Evolutionary conservation across 352 stramenopile genomes (phyloP).

Genomic region (Blastocystis sp.): DNA sequence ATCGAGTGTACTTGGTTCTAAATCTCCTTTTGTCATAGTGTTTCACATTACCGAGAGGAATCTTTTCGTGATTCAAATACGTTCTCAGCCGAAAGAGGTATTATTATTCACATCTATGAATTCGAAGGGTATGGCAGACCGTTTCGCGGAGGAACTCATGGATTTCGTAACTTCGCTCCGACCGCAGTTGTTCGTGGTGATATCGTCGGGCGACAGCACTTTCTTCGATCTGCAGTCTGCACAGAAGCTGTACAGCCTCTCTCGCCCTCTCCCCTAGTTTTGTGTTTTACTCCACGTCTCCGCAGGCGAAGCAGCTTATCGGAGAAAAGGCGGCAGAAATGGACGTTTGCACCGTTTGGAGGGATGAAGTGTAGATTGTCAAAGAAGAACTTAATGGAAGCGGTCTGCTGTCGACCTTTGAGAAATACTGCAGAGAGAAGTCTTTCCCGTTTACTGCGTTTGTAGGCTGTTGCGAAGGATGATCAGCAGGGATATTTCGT

Average conservation of each 20-base stretch:
- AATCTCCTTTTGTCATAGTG: background rate
- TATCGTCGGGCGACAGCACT: slow-evolving; percentile 4
- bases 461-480: background rate
- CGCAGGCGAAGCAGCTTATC: background rate
- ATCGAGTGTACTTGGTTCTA: background rate
- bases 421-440: background rate
- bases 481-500: background rate
- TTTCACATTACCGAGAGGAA: background rate
- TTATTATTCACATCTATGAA: background rate
- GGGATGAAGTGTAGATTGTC: background rate
- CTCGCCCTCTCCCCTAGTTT: background rate
- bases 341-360: background rate
- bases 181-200: background rate
- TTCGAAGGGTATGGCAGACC: background rate
- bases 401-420: background rate
- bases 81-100: slow-evolving; percentile 3
- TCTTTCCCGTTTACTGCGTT: slow-evolving; percentile 1
- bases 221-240: background rate
- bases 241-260: background rate
- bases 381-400: slow-evolving; percentile 13
- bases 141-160: background rate
- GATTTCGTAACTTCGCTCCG: background rate
- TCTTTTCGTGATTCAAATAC: background rate
- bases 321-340: background rate
- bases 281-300: slow-evolving; percentile 28